Evolutionary conservation across 139 green algal genomes (phyloP), one percentile per base, ranked within the genome.

Genomic region (Haematococcus sp.): DNA sequence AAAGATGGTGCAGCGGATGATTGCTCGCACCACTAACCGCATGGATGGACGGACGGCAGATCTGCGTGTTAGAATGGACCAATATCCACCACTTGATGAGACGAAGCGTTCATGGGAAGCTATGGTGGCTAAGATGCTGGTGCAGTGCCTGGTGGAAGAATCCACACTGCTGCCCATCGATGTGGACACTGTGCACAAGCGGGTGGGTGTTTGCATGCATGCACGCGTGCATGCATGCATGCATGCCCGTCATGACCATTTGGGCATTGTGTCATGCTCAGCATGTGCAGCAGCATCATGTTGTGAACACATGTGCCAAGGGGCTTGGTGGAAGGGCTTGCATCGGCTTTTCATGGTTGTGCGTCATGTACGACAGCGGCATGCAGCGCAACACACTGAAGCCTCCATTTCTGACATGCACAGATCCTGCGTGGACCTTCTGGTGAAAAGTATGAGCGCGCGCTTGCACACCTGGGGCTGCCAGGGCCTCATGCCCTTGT

Each of bases 161-260:
- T 68, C 52, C 15, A 80, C 69, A 4, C 49, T 74, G 15, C 70
- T 84, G 19, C 78, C 78, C 1, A 19, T 77, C 35, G 78, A 84
- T 27, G 46, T 77, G 22, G 68, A 78, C 22, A 34, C 68, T 7
- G 25, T 84, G 44, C 78, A 84, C 59, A 77, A 61, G 66, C 71
- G 72, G 71, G 76, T 82, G n/a, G 0, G 68, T 55, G 46, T 17
- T 22, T n/a, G 20, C 7, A 27, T 68, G 61, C 61, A 33, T 55
- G 16, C n/a, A n/a, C n/a, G n/a, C n/a, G n/a, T n/a, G n/a, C n/a
- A 27, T 68, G 61, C 61, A 33, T 61, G 54, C 22, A 61, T 61
- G n/a, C 54, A 32, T 61, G 54, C 15, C n/a, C 54, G 4, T 61
- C 23, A 27, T 32, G 54, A 15, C 15, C 46, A 55, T 15, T 17